phyloP scores from a whole-genome alignment of 108 stramenopile genomes.

The Fistulifera pelliculosa region DNA sequence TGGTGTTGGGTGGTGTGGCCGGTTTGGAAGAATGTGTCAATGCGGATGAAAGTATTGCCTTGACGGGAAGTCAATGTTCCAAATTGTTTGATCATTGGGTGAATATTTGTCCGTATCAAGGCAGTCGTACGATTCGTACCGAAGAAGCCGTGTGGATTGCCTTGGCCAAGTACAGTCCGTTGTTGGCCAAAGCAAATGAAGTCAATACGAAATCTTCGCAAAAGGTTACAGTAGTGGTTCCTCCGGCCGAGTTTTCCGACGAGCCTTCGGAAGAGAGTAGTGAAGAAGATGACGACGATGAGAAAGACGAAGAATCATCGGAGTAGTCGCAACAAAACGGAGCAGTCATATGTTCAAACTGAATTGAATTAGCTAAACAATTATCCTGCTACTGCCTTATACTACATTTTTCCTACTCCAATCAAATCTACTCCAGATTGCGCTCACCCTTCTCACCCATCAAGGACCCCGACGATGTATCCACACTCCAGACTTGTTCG shows the following conservation, averaged over 20 bases:
- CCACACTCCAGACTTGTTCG: conserved; percentile 14
- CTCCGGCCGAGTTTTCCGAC: conserved; percentile 57
- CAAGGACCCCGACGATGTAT: conserved; percentile 15
- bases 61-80: conserved; percentile 71
- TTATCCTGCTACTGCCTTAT: too few relatives aligned
- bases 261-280: conserved; percentile 70
- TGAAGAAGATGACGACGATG: conserved; percentile 9
- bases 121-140: conserved; percentile 81
- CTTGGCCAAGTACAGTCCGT: conserved; percentile 58
- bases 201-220: conserved; percentile 16
- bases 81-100: conserved; percentile 90
- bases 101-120: conserved; percentile 80
- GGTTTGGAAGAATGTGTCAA: conserved; percentile 96
- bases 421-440: conserved; percentile 16
- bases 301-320: background rate
- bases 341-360: too few relatives aligned
- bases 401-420: conserved; percentile 4
- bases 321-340: too few relatives aligned
- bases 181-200: conserved; percentile 28
- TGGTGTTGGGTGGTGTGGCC: conserved; percentile 95
- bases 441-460: conserved; percentile 25
- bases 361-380: too few relatives aligned
- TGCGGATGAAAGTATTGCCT: conserved; percentile 80
- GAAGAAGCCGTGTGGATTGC: conserved; percentile 85
- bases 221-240: conserved; percentile 3